A percentile compares a stretch with the other conserved stretches of the same genome.
Conservation (phyloP, 2,329 filamentous ascomycete species). For the Venturia nashicola region DNA sequence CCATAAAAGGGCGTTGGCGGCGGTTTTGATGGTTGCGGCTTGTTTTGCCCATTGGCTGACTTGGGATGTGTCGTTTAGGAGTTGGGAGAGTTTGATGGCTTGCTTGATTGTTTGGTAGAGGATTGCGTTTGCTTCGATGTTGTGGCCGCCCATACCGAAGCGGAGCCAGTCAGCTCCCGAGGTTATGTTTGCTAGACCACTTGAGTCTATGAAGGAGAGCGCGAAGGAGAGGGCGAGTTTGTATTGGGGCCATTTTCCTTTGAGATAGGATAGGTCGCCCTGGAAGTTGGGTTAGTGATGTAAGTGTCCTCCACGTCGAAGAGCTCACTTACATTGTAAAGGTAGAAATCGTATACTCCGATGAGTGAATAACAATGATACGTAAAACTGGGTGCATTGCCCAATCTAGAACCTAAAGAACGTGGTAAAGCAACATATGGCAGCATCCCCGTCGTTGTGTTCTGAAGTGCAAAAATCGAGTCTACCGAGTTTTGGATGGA, state of each 20-base stretch:
- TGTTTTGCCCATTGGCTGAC: slow-evolving; percentile 14
- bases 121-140: slow-evolving; percentile 38
- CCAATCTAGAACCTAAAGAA: slow-evolving; percentile 28
- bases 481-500: slow-evolving; percentile 38
- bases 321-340: slow-evolving; percentile 16
- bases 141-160: slow-evolving; percentile 38
- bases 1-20: slow-evolving; percentile 18
- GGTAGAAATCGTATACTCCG: slow-evolving; percentile 32
- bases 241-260: slow-evolving; percentile 29
- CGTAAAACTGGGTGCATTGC: slow-evolving; percentile 20
- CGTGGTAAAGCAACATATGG: slow-evolving; percentile 33
- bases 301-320: neutral
- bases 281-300: neutral
- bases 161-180: slow-evolving; percentile 40
- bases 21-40: slow-evolving; percentile 11
- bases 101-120: slow-evolving; percentile 16
- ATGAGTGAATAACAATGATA: slow-evolving; percentile 42
- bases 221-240: slow-evolving; percentile 32
- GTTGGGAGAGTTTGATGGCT: slow-evolving; percentile 18
- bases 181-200: slow-evolving; percentile 36
- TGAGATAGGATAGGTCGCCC: slow-evolving; percentile 21
- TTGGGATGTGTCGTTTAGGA: slow-evolving; percentile 15
- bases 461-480: slow-evolving; percentile 35
- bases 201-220: slow-evolving; percentile 28
- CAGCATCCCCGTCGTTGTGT: slow-evolving; percentile 28